Conservation (phyloP, 1,284 basidiomycete species). For the Retiboletus fuscus region DNA sequence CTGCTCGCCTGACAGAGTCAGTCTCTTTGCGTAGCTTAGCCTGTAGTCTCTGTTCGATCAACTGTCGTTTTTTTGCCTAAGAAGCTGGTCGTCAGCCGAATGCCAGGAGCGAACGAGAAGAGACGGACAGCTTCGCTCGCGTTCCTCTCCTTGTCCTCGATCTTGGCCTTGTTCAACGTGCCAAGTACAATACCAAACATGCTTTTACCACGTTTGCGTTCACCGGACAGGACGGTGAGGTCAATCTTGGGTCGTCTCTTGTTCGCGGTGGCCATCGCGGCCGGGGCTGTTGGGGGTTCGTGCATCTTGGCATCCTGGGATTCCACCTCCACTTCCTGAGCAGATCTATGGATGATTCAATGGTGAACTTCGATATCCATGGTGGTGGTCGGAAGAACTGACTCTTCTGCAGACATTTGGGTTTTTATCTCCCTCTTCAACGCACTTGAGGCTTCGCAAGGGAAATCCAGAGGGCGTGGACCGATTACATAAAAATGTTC, state of each 20-base stretch:
- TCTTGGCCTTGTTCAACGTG: slow-evolving; percentile 85
- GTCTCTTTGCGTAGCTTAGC: slow-evolving; percentile 83
- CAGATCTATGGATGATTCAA: slow-evolving; percentile 41
- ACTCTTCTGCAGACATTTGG: slow-evolving; percentile 69
- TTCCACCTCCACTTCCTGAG: slow-evolving; percentile 50
- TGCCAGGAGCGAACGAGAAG: slow-evolving; percentile 3
- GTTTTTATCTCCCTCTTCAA: slow-evolving; percentile 40
- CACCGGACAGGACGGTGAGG: slow-evolving; percentile 62
- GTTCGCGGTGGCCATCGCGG: slow-evolving; percentile 47
- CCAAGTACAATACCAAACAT: slow-evolving; percentile 85
- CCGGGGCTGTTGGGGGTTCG: slow-evolving; percentile 50
- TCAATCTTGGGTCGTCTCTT: slow-evolving; percentile 79
- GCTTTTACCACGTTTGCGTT: slow-evolving; percentile 83
- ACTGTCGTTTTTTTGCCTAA: slow-evolving; percentile 82
- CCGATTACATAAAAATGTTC: slow-evolving; percentile 38
- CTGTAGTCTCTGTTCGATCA: slow-evolving; percentile 84
- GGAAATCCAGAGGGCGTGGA: slow-evolving; percentile 7
- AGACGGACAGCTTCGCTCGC: slow-evolving; percentile 78
- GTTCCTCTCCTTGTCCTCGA: slow-evolving; percentile 81
- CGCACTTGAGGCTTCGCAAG: slow-evolving; percentile 1
- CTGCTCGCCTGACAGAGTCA: slow-evolving; percentile 82
- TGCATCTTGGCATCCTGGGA: slow-evolving; percentile 50
- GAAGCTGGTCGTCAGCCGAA: slow-evolving; percentile 16
- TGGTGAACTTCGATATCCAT: background rate
- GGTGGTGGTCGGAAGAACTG: slow-evolving; percentile 35